phyloP scores from a whole-genome alignment of 2,329 filamentous ascomycete species.

The Fusarium algeriense region DNA sequence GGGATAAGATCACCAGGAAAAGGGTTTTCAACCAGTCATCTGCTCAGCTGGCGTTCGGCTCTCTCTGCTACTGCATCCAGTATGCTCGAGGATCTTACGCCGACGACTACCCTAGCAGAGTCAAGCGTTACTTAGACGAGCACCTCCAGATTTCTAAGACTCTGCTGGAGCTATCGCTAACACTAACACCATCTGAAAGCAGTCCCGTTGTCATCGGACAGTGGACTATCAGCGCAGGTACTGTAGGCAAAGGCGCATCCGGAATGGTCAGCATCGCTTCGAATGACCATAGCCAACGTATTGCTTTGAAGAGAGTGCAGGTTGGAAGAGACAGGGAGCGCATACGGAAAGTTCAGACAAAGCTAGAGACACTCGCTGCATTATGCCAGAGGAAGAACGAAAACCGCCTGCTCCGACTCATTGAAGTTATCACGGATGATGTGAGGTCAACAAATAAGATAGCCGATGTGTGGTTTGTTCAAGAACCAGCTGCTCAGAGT shows the following conservation, averaged over 20 bases:
- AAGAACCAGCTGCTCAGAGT: neutral
- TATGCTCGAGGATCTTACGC: neutral
- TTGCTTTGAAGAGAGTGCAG: neutral
- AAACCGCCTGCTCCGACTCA: fast-evolving
- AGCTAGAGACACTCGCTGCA: fast-evolving
- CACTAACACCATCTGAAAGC: neutral
- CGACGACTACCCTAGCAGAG: neutral
- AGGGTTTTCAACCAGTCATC: neutral
- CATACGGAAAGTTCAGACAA: fast-evolving
- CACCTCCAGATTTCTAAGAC: fast-evolving
- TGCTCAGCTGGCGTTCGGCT: fast-evolving
- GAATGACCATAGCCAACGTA: neutral
- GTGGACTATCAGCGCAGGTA: neutral
- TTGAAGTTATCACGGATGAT: neutral
- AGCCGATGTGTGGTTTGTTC: neutral
- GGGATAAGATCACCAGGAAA: fast-evolving
- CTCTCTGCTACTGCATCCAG: neutral
- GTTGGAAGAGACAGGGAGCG: neutral
- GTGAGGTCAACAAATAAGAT: neutral
- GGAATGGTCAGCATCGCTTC: neutral
- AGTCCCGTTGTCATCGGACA: neutral
- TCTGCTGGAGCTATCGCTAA: neutral
- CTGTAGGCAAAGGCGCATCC: neutral
- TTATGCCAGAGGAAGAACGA: neutral
- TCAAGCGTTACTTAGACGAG: neutral